Evolutionary conservation across 257 asterid genomes (phyloP), one percentile per base, ranked within the genome.

Genomic region (Jaltomata sinuosa): DNA sequence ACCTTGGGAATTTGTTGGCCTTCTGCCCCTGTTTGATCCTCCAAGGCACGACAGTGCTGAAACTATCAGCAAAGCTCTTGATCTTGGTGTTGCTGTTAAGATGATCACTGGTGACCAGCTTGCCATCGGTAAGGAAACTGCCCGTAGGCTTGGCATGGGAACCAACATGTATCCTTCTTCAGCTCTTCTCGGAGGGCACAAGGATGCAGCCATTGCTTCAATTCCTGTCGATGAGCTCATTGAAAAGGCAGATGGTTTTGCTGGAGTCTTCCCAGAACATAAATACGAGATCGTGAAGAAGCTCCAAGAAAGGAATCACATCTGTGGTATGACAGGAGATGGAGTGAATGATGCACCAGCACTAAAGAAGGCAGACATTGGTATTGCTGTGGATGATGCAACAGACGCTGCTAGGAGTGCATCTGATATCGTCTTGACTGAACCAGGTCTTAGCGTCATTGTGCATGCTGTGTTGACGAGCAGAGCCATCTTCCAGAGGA

Each of bases 111-210:
- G 99, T 40, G 99, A 95, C 80, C 98, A 95, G 88, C 91, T 95
- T 1, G 98, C 99, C 83, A 95, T 95, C 7, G 99, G 97, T 3
- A 95, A 93, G 81, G 99, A 95, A 83, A 95, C 99, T 0, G 99
- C 97, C 1, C 97, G 99, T 0, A 89, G 99, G 85, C 93, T 95
- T 3, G 98, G 99, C 5, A 95, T 94, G 99, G 98, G 98, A 3
- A 95, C 98, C 61, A 95, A 95, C 89, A 94, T 95, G 98, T 95
- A 95, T 78, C 98, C 98, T n/a, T 95, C 98, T 85, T 95, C 98
- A 6, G 84, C 96, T 34, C 98, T 95, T 71, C 94, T 95, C 5
- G 99, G 98, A 82, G 96, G 93, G 79, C 82, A 89, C 89, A 94
- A 88, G 82, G 98, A 94, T 55, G 94, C 88, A 84, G 85, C 97